A percentile compares a stretch with the other conserved stretches of the same genome.
Evolutionary conservation across 495 filamentous ascomycete species (phyloP).

Genomic region (Penicillium herquei): DNA sequence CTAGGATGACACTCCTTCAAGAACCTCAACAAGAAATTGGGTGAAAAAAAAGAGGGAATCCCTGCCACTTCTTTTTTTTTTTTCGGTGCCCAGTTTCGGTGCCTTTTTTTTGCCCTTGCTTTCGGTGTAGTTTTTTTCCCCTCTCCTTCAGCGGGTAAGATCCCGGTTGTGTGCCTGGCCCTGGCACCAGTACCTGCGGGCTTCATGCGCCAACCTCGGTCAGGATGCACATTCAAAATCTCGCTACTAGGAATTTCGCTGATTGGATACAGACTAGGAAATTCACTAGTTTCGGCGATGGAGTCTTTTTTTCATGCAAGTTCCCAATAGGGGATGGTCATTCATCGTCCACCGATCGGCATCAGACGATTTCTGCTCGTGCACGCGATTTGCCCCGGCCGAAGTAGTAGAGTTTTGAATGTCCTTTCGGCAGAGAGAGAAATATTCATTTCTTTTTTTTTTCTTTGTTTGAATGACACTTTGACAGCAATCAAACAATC

Average conservation of each 20-base stretch:
- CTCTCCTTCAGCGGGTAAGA: constrained; percentile 13
- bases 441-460: constrained; percentile 10
- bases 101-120: constrained; percentile 1
- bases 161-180: constrained; percentile 27
- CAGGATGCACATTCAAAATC: constrained; percentile 30
- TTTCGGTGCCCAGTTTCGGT: neutral
- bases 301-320: constrained; percentile 27
- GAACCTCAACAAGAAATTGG: constrained; percentile 5
- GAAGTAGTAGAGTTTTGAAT: constrained; percentile 9
- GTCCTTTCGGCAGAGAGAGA: constrained; percentile 11
- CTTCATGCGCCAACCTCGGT: constrained; percentile 31
- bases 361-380: constrained; percentile 24
- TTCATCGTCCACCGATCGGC: constrained; percentile 29
- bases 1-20: constrained; percentile 17
- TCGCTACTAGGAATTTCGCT: constrained; percentile 33
- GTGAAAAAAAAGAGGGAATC: constrained; percentile 9
- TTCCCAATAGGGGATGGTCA: constrained; percentile 28
- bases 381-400: constrained; percentile 11
- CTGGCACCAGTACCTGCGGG: constrained; percentile 18
- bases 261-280: constrained; percentile 31
- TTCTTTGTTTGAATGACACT: neutral
- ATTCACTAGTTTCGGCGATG: constrained; percentile 23
- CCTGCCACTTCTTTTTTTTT: constrained; percentile 1
- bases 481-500: neutral
- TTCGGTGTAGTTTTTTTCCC: neutral